Evolutionary conservation across 2,329 filamentous ascomycete species (phyloP), one percentile per base, ranked within the genome.

Genomic region (Zymoseptoria ardabiliae): DNA sequence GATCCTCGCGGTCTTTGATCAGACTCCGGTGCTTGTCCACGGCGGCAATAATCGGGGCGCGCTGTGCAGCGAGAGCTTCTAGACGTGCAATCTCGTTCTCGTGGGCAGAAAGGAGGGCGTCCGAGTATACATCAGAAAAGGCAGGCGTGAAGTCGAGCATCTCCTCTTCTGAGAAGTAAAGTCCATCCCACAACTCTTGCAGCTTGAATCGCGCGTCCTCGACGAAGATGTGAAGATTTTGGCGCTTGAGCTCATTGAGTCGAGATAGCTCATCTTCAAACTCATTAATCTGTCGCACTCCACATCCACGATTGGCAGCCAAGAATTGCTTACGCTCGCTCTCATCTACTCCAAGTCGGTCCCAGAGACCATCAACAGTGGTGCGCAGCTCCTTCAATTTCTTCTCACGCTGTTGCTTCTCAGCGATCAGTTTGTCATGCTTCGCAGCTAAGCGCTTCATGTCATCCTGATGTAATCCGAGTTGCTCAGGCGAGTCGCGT

Each of bases 131-230:
- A 71, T 97, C 94, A 10, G 67, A 65, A 73, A 97, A 97, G 50
- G 92, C 94, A 0, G 95, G 94, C 0, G 92, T 94, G 68, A 99
- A 99, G 66, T 97, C 92, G 58, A 97, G 84, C 92, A 97, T 97
- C 77, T 99, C 94, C 70, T 99, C 94, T 72, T 99, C 94, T 0
- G 90, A 96, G 71, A 95, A 92, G 78, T 94, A 97, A 1, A 99
- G 78, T 0, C 85, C 81, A 71, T 99, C 94, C 94, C 95, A 99
- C 0, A 99, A 84, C 70, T 95, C 92, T 74, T 97, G 93, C 10
- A 99, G 82, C 71, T 90, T 90, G 76, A 86, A 89, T 49, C 95
- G 85, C 20, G 93, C 88, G 77, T 99, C 94, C 73, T 97, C 94
- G 10, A 99, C 91, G 69, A 99, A 99, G 4, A 97, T 76, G 71